Evolutionary conservation across 1,284 basidiomycete genomes (phyloP), one percentile per base, ranked within the genome.

Genomic region (Sporisorium reilianum): DNA sequence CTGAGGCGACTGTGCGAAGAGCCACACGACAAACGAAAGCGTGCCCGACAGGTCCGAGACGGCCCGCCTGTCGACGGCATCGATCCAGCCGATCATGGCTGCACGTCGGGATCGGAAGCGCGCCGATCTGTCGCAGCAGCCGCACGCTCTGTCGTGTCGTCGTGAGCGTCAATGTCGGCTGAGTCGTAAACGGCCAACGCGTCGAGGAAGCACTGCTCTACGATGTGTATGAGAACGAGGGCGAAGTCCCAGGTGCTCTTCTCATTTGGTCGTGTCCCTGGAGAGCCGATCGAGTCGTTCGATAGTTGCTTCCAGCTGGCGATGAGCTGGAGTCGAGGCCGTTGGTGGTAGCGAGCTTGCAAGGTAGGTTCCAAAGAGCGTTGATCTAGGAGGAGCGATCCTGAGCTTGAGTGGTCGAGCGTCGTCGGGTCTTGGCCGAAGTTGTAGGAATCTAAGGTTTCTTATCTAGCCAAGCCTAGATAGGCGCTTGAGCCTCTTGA

Each of bases 1-100:
- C 62, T 84, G 81, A n/a, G 83, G 83, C 1, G 75, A 71, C 51
- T 84, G 83, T 10, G 83, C 83, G 49, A 83, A 80, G 18, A 84
- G 76, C 83, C 83, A 84, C 44, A 84, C 66, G 42, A 66, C 41
- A 34, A 84, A 80, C 10, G 72, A 77, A 6, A 70, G 59, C 3
- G 76, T 74, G 25, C 83, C 83, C 2, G 80, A 51, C 2, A 70
- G 41, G 48, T 76, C 60, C 8, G 79, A 81, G 14, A 84, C 23
- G 5, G 69, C 40, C 45, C 74, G 71, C 1, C 79, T 67, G 32
- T 75, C 64, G 46, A 70, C 12, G 8, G 55, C 14, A 18, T 18
- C 44, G 11, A 56, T 18, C 61, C 51, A 59, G 60, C 55, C 40
- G 53, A 56, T 26, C 60, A 64, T 70, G 49, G 25, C 41, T 40